Percentiles rank a stretch among this genome's conserved stretches.
phyloP scores from a whole-genome alignment of 257 asterid genomes.

The Solanum piurae region DNA sequence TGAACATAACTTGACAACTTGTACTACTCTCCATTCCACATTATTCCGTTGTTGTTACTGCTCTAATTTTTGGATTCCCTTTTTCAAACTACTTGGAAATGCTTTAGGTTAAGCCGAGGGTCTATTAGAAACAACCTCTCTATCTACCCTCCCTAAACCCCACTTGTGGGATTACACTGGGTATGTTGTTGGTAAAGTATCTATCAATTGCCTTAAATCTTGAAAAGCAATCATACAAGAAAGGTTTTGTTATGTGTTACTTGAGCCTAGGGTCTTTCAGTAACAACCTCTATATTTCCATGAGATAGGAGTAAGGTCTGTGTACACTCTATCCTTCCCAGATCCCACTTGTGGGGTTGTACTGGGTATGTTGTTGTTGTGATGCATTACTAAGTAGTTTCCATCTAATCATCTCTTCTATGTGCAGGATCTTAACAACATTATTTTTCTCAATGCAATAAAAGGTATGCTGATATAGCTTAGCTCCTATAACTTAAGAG shows the following conservation, averaged over 20 bases:
- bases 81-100: background rate
- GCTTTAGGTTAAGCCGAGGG: background rate
- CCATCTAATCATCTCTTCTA: background rate
- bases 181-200: background rate
- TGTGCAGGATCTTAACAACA: slow-evolving; percentile 68
- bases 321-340: background rate
- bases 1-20: background rate
- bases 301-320: background rate
- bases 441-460: slow-evolving; percentile 52
- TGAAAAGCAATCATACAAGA: background rate
- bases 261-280: background rate
- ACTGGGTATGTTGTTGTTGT: background rate
- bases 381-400: background rate
- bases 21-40: background rate
- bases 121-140: background rate
- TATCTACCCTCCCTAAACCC: background rate
- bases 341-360: background rate
- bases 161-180: background rate
- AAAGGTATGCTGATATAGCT: slow-evolving; percentile 36
- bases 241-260: background rate
- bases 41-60: background rate
- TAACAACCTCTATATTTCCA: background rate
- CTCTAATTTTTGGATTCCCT: background rate
- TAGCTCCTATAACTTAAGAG: background rate
- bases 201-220: background rate